Evolutionary conservation across 768 basidiomycete species (phyloP).

Genomic region (Amanita pseudoporphyria): DNA sequence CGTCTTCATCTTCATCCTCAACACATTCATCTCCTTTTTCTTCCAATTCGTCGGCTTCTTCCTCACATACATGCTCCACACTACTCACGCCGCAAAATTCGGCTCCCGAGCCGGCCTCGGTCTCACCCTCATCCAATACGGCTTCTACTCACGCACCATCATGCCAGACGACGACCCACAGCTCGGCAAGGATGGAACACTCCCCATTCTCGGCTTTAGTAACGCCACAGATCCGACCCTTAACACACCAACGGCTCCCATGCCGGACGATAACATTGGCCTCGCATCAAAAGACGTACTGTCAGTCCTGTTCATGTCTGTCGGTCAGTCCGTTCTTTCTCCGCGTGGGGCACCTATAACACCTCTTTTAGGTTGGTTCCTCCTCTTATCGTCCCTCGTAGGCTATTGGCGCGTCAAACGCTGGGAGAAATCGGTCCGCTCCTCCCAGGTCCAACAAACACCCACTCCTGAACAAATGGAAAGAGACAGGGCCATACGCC

Average conservation of each 20-base stretch:
- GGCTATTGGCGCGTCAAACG: slow-evolving; percentile 82
- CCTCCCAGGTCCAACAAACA: slow-evolving; percentile 17
- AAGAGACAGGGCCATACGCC: slow-evolving; percentile 40
- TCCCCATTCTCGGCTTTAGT: not conserved
- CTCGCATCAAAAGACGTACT: slow-evolving; percentile 75
- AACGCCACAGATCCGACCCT: slow-evolving; percentile 6
- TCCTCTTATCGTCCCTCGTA: slow-evolving; percentile 15
- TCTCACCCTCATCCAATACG: slow-evolving; percentile 88
- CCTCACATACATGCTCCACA: slow-evolving; percentile 88
- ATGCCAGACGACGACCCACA: slow-evolving; percentile 18
- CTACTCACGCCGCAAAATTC: slow-evolving; percentile 86
- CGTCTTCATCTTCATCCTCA: slow-evolving; percentile 60
- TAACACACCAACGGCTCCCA: slow-evolving; percentile 13
- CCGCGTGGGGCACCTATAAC: not conserved
- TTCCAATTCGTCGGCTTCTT: slow-evolving; percentile 96
- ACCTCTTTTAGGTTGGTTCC: too few species aligned
- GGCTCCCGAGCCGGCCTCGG: slow-evolving; percentile 95
- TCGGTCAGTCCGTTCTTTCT: slow-evolving; percentile 37
- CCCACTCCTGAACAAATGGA: slow-evolving; percentile 34
- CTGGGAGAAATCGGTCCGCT: slow-evolving; percentile 67
- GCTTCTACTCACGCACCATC: slow-evolving; percentile 55
- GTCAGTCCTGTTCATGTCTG: slow-evolving; percentile 84
- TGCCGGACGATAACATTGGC: slow-evolving; percentile 20
- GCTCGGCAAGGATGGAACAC: not conserved
- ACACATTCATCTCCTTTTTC: slow-evolving; percentile 82